These are phyloP conservation scores for Coemansia guatemalensis DNA, from an alignment of 192 early-diverging fungal species.

Conservation along the genomic window DNA sequence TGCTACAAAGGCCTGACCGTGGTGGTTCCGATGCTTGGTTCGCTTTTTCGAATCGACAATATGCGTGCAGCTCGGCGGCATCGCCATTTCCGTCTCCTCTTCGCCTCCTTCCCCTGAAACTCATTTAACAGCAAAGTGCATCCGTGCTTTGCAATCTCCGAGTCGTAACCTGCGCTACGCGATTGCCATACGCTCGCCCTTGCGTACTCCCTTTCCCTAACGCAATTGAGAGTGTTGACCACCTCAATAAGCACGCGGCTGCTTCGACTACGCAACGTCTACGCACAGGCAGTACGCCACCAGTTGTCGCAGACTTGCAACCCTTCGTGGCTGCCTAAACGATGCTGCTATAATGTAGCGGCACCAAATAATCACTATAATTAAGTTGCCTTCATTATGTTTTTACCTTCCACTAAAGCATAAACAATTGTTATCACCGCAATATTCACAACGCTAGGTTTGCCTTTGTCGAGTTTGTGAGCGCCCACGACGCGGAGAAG, in stretches of 20 bases:
- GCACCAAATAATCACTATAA: background rate
- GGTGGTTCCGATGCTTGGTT: conserved; percentile 1
- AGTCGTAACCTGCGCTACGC: background rate
- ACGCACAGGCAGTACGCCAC: background rate
- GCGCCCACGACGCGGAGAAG: conserved; percentile 86
- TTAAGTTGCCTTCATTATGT: background rate
- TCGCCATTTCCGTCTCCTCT: background rate
- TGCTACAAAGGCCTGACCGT: background rate
- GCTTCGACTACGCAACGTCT: background rate
- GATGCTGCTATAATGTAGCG: background rate
- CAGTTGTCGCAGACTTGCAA: background rate
- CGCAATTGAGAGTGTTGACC: background rate
- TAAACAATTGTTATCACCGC: background rate
- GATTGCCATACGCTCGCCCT: background rate
- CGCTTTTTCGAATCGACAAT: background rate
- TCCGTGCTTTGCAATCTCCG: background rate
- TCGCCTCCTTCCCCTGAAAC: background rate
- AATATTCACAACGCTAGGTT: conserved; percentile 54
- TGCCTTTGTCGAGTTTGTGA: conserved; percentile 96
- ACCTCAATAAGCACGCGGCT: background rate
- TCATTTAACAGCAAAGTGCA: background rate
- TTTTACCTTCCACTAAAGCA: background rate
- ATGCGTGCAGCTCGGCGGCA: background rate
- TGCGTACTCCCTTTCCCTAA: background rate
- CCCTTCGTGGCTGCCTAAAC: background rate